Conservation (phyloP, 2,329 filamentous ascomycete genomes). For the Fusarium poae region DNA sequence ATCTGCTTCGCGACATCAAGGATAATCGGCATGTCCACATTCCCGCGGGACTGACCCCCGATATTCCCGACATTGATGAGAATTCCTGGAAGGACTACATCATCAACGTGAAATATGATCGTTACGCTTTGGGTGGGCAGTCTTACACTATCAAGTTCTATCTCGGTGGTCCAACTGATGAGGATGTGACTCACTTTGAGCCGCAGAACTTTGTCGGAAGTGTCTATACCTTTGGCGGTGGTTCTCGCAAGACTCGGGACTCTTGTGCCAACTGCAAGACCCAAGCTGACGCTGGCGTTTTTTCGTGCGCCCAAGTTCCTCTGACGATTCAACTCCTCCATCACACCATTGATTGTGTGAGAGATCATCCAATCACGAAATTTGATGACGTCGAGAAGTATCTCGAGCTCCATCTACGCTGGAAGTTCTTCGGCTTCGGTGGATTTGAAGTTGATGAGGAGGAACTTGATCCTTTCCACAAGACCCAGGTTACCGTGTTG, state of each 20-base stretch:
- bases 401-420: background rate
- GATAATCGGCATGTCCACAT: background rate
- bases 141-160: slow-evolving; percentile 1
- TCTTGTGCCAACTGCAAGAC: slow-evolving; percentile 1
- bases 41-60: background rate
- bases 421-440: background rate
- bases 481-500: background rate
- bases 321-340: background rate
- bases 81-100: background rate
- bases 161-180: background rate
- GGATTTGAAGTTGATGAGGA: background rate
- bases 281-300: background rate
- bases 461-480: background rate
- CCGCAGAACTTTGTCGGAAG: background rate
- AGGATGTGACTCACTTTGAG: background rate
- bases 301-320: background rate
- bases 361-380: background rate
- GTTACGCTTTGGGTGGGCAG: background rate
- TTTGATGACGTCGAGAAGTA: background rate
- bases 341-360: background rate
- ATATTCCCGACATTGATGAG: background rate
- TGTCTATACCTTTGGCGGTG: slow-evolving; percentile 1
- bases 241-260: background rate
- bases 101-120: background rate
- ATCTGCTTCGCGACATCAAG: background rate